Base-by-base conservation (phyloP, 2,329 filamentous ascomycete species). In the Ophiostoma novo-ulmi region DNA sequence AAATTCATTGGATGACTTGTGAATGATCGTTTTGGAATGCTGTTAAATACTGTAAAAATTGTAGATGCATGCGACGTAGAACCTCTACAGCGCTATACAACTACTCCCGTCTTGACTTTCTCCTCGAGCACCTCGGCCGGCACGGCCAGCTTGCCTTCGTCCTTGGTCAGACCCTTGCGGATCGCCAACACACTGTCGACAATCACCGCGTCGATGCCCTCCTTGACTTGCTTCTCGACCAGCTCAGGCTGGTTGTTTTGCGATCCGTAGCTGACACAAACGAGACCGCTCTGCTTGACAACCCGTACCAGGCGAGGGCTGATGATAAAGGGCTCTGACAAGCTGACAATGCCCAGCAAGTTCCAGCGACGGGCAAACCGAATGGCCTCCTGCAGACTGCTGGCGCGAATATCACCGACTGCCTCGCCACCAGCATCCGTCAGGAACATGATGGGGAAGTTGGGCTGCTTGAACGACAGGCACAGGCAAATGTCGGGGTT, bases 191-290 rank as follows among this genome's bases (percentile, higher is more conserved):
- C 94, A 73, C 88, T 95, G 78, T 99, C 95, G 17, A 98, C 95
- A 77, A 99, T 99, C 70, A 99, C 94, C 1, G 95, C 95, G 78
- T 99, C 95, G 73, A 99, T 97, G 67, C 95, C 94, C 80, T 97
- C 92, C 70, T 92, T 91, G 11, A 96, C 92, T 89, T 99, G 95
- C 73, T 90, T 82, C 89, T 94, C 89, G 48, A 97, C 94, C 80
- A 96, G 90, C 26, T 86, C 83, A 0, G 92, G 87, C 69, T 97
- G 90, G 73, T 99, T 99, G 78, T 99, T 99, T 77, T 93, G 80
- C 14, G 85, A 83, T n/a, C 95, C 95, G 77, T 99, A 99, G 74
- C 91, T 96, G 70, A 98, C 93, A 78, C 95, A 99, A 1, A 99
- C 93, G 72, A 99, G 80, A 5, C 94, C 94, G 68, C 89, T 93